phyloP scores from a whole-genome alignment of 2,329 filamentous ascomycete genomes.

The Exophiala bonariae region DNA sequence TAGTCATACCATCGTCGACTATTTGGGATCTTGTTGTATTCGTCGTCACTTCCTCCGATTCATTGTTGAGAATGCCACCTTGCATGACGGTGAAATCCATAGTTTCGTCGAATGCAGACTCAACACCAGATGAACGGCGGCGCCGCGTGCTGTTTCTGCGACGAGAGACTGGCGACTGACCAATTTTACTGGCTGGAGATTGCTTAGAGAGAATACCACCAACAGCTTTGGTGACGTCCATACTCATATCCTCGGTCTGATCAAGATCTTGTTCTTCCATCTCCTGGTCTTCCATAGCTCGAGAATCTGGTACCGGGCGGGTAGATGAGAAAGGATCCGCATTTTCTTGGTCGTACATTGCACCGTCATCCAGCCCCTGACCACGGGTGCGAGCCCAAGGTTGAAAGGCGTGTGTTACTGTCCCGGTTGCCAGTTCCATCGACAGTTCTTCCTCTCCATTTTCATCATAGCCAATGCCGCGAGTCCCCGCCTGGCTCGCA shows the following conservation, averaged over 20 bases:
- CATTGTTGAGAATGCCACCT: slow-evolving; percentile 46
- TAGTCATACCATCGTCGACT: slow-evolving; percentile 49
- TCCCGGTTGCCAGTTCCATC: slow-evolving; percentile 73
- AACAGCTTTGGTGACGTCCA: slow-evolving; percentile 86
- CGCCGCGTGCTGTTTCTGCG: slow-evolving; percentile 37
- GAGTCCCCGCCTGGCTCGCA: slow-evolving; percentile 71
- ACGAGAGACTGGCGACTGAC: slow-evolving; percentile 33
- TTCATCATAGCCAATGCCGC: slow-evolving; percentile 62
- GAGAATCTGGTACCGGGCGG: slow-evolving; percentile 27
- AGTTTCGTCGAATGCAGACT: slow-evolving; percentile 46
- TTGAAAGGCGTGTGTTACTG: slow-evolving; percentile 50
- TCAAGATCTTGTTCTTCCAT: slow-evolving; percentile 47
- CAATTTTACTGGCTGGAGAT: slow-evolving; percentile 27
- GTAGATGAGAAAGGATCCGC: slow-evolving; percentile 39
- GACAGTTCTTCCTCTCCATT: slow-evolving; percentile 70
- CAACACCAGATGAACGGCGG: slow-evolving; percentile 37
- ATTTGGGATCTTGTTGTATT: slow-evolving; percentile 39
- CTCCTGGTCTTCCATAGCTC: slow-evolving; percentile 23
- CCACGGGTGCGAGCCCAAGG: slow-evolving; percentile 42
- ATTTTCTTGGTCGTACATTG: slow-evolving; percentile 48
- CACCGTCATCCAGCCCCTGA: slow-evolving; percentile 31
- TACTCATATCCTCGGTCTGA: slow-evolving; percentile 73
- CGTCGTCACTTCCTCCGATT: slow-evolving; percentile 27
- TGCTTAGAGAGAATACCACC: slow-evolving; percentile 67
- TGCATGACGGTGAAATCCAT: slow-evolving; percentile 59